Conservation (phyloP, 371 early-diverging fungal genomes). For the Saksenaea vasiformis region DNA sequence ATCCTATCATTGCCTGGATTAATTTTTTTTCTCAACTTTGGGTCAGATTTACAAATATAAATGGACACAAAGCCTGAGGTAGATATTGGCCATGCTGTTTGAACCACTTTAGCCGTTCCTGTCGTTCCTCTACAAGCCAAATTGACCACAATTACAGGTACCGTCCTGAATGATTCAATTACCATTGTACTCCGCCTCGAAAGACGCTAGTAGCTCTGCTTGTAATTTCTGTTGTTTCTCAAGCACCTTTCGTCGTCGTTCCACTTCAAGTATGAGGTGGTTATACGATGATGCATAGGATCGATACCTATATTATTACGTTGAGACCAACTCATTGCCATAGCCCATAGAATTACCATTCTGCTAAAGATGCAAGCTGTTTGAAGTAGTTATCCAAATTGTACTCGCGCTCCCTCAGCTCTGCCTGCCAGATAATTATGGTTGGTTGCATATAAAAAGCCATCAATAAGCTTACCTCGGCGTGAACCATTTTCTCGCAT, state of each 20-base stretch:
- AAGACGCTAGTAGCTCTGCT: conserved; percentile 24
- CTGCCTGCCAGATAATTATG: conserved; percentile 7
- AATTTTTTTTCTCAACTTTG: too few species aligned
- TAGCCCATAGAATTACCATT: conserved; percentile 16
- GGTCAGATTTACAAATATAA: conserved; percentile 36
- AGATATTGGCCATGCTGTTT: conserved; percentile 47
- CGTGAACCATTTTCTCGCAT: conserved; percentile 31
- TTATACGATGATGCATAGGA: conserved; percentile 42
- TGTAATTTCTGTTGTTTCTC: conserved; percentile 31
- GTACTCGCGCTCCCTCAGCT: conserved; percentile 34
- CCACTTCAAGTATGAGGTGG: conserved; percentile 40
- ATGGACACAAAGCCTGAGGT: conserved; percentile 46
- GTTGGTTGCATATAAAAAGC: background rate
- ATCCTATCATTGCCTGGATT: conserved; percentile 12
- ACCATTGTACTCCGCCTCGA: conserved; percentile 41
- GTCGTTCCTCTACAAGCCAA: conserved; percentile 34
- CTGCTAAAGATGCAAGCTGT: conserved; percentile 33
- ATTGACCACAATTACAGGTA: background rate
- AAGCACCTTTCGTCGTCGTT: conserved; percentile 32
- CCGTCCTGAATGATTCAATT: background rate
- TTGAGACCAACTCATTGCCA: background rate
- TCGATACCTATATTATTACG: conserved; percentile 29
- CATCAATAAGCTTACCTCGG: conserved; percentile 23
- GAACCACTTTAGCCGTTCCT: conserved; percentile 42
- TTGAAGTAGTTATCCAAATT: conserved; percentile 36